Evolutionary conservation across 495 filamentous ascomycete genomes (phyloP).

Genomic region (Letharia lupina): DNA sequence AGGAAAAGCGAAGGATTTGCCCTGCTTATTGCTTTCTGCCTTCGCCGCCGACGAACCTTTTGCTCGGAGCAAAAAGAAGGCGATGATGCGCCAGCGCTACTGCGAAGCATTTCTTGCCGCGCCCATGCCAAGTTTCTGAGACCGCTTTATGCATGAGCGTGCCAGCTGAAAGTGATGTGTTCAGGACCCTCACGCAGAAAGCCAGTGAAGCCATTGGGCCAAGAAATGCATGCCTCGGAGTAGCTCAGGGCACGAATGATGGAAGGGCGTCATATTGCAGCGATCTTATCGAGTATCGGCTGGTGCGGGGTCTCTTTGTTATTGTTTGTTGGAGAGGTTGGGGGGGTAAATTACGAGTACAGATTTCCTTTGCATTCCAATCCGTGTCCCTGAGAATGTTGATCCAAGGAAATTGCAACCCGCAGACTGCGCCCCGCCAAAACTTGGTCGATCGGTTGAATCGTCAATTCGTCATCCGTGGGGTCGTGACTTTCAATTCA

Average conservation of each 20-base stretch:
- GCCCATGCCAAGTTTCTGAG: neutral
- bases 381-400: neutral
- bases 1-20: neutral
- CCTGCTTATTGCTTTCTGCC: neutral
- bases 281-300: slow-evolving; percentile 8
- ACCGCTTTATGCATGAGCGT: neutral
- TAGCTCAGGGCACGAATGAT: slow-evolving; percentile 10
- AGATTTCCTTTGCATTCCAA: neutral
- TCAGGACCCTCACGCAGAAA: neutral
- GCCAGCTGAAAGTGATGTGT: neutral
- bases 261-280: neutral
- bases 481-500: neutral
- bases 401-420: neutral
- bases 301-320: slow-evolving; percentile 14
- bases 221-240: slow-evolving; percentile 1
- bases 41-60: neutral
- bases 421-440: neutral
- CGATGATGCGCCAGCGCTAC: neutral
- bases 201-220: slow-evolving; percentile 1
- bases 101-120: neutral
- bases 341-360: neutral
- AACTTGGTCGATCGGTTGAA: neutral
- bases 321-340: slow-evolving; percentile 14
- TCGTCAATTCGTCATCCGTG: neutral
- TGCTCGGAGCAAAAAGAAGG: neutral